Evolutionary conservation across 495 filamentous ascomycete species (phyloP), one percentile per base, ranked within the genome.

Genomic region (Daldinia loculata): DNA sequence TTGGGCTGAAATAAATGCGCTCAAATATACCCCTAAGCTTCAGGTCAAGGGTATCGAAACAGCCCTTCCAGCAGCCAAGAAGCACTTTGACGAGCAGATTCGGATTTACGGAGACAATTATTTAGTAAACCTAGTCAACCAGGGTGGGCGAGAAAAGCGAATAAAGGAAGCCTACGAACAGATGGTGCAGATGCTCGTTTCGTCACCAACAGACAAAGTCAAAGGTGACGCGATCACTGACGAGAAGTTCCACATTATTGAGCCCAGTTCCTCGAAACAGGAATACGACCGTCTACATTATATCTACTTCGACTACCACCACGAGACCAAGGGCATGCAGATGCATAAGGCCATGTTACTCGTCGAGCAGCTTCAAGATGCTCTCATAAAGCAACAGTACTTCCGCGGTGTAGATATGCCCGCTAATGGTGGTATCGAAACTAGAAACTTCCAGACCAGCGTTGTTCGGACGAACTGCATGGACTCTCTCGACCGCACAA

Each of bases 391-490:
- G 24, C 93, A 96, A 66, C 89, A 91, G 67, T 99, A 98, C 80
- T 98, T 98, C 86, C 92, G 95, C 70, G 94, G 93, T 26, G 87
- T 93, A 34, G 92, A 96, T 77, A 90, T 89, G 84, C 93, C 93
- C 0, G 92, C 87, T 39, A 76, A 87, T 86, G 90, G 91, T 17
- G 87, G 88, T 38, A 79, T 97, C 7, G 94, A 97, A 71, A 86
- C 92, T 39, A 90, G 94, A 30, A 89, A 88, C 53, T 83, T 84
- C 55, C 95, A 99, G 82, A 90, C 87, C 4, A 91, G 90, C 67
- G 94, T 98, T 9, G 93, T 99, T 26, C 89, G 95, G 48, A 98
- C 95, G 22, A 99, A 99, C 76, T 99, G 95, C 80, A 98, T 99
- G 95, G 95, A 99, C 81, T 99, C 96, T 72, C 86, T 99, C 11